Evolutionary conservation across 441 rosid genomes (phyloP).

Genomic region (Breynia disticha): DNA sequence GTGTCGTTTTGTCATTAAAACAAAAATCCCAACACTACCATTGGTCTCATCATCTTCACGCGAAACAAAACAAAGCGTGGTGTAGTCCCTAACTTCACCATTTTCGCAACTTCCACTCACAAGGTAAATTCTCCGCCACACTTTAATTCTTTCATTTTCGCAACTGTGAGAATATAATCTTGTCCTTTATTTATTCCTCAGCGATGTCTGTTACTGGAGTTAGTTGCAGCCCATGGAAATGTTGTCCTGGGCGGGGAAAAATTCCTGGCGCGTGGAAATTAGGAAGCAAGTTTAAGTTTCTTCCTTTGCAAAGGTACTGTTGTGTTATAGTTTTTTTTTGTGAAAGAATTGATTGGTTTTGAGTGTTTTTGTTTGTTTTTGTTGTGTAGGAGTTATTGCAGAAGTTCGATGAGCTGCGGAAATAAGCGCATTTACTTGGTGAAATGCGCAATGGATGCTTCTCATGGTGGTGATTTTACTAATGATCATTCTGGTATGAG

Average conservation of each 20-base stretch:
- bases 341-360: constrained; percentile 8
- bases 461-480: constrained; percentile 59
- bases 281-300: constrained; percentile 17
- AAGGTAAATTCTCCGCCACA: not conserved
- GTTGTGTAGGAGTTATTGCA: constrained; percentile 23
- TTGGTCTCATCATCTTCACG: too few species aligned
- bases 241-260: constrained; percentile 16
- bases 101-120: not conserved
- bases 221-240: constrained; percentile 43
- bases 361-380: constrained; percentile 4
- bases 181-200: too few species aligned
- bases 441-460: constrained; percentile 71
- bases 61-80: too few species aligned
- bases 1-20: too few species aligned
- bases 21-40: too few species aligned
- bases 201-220: constrained; percentile 68
- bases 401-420: constrained; percentile 23
- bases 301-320: constrained; percentile 37
- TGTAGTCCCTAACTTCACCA: too few species aligned
- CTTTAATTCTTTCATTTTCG: not conserved
- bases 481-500: constrained; percentile 52
- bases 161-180: too few species aligned
- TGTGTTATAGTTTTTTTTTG: not conserved
- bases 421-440: constrained; percentile 17
- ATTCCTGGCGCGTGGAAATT: constrained; percentile 6